Percentiles rank a stretch among this genome's conserved stretches.
Evolutionary conservation across 225 moss, liverwort and hornwort species (phyloP).

Genomic region (Bryoerythrophyllum caledonicum): DNA sequence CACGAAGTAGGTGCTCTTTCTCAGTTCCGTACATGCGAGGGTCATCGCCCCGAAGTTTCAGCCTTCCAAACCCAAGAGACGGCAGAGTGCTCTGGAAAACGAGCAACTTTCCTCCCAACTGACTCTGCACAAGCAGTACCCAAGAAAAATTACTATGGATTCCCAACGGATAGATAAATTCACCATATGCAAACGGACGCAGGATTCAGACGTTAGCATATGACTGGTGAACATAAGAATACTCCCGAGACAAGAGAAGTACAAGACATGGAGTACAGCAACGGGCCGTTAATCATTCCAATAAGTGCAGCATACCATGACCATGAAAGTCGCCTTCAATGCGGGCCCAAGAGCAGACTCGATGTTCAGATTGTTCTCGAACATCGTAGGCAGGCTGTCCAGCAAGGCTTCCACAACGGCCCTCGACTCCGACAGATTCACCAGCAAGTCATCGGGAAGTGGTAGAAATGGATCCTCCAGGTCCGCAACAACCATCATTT

Average conservation of each 20-base stretch:
- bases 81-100: conserved; percentile 93
- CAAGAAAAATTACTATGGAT: neutral
- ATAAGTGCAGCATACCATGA: conserved; percentile 64
- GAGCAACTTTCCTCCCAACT: conserved; percentile 94
- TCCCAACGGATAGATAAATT: neutral
- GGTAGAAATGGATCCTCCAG: conserved; percentile 97
- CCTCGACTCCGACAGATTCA: conserved; percentile 93
- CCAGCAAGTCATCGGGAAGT: conserved; percentile 95
- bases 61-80: conserved; percentile 85
- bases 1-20: conserved; percentile 74
- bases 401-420: conserved; percentile 86
- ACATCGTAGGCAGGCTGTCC: conserved; percentile 92
- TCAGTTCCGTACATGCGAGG: conserved; percentile 91
- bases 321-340: conserved; percentile 81
- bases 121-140: conserved; percentile 63
- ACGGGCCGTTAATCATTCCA: neutral
- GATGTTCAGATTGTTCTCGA: conserved; percentile 79
- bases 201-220: neutral
- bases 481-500: conserved; percentile 99
- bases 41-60: conserved; percentile 92
- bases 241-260: neutral
- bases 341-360: conserved; percentile 98
- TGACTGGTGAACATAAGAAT: neutral
- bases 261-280: neutral
- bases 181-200: neutral